Evolutionary conservation across 2,329 filamentous ascomycete species (phyloP).

Genomic region (Fusarium sp.): DNA sequence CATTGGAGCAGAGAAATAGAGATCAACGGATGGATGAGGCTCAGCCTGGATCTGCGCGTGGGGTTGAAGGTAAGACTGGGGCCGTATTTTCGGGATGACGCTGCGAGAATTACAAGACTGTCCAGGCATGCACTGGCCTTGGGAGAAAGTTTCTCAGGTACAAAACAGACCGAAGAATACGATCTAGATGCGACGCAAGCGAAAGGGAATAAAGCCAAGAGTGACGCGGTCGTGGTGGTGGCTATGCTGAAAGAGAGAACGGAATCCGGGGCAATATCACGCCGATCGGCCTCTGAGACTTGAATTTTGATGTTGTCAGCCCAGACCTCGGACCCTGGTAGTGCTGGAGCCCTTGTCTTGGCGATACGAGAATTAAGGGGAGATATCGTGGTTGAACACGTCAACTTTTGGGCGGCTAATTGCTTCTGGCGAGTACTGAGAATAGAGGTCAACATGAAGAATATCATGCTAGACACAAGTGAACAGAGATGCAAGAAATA

Average conservation of each 20-base stretch:
- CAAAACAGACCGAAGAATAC: background rate
- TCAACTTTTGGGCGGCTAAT: background rate
- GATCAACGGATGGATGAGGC: slow-evolving; percentile 4
- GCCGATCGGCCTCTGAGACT: background rate
- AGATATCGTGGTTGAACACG: background rate
- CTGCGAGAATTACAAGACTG: background rate
- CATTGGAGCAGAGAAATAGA: background rate
- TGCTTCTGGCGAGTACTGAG: too few relatives aligned
- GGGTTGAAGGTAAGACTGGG: background rate
- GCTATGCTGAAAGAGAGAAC: slow-evolving; percentile 4
- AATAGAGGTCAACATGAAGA: too few relatives aligned
- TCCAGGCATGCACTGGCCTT: background rate
- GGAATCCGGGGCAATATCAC: slow-evolving; percentile 15
- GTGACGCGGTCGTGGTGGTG: slow-evolving; percentile 4
- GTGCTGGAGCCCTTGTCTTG: background rate
- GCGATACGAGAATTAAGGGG: background rate
- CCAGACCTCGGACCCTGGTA: slow-evolving; percentile 5
- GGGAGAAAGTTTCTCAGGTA: background rate
- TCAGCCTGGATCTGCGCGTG: slow-evolving; percentile 12
- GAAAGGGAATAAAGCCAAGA: background rate
- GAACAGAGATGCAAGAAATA: too few relatives aligned
- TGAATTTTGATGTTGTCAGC: slow-evolving; percentile 8
- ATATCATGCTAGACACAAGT: too few relatives aligned
- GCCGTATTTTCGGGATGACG: background rate
- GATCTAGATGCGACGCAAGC: background rate